Evolutionary conservation across 2,329 filamentous ascomycete species (phyloP).

Genomic region (Mariannaea elegans): DNA sequence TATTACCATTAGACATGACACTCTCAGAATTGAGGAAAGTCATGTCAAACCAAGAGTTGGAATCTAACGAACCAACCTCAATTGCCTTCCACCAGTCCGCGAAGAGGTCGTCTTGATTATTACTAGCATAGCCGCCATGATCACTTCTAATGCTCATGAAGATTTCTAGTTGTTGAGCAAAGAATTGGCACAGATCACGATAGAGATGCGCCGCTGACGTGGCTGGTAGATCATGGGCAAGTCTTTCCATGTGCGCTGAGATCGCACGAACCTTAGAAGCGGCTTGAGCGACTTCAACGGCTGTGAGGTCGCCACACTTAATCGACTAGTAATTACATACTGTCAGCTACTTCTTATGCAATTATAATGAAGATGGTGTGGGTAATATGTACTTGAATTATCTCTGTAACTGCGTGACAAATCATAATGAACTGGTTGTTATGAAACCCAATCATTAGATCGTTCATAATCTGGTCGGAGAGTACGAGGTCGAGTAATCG

Average conservation of each 20-base stretch:
- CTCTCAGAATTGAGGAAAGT: not conserved
- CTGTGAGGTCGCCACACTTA: not conserved
- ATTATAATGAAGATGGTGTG: not conserved
- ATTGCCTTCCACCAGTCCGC: conserved; percentile 6
- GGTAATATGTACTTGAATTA: conserved; percentile 20
- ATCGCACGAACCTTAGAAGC: not conserved
- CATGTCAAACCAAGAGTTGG: conserved; percentile 7
- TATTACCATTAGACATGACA: not conserved
- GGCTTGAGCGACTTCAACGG: not conserved
- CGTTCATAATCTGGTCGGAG: conserved; percentile 21
- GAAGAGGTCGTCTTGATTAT: not conserved
- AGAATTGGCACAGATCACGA: conserved; percentile 2
- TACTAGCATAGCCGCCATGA: not conserved
- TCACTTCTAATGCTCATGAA: not conserved
- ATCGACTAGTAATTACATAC: not conserved
- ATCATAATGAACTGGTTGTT: conserved; percentile 41
- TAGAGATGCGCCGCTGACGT: conserved; percentile 10
- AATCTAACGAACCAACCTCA: not conserved
- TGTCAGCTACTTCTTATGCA: not conserved
- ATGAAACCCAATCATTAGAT: conserved; percentile 35
- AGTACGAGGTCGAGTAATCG: conserved; percentile 21
- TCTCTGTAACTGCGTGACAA: conserved; percentile 38
- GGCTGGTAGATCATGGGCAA: not conserved
- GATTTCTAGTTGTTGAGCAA: not conserved
- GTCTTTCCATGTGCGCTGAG: not conserved